Evolutionary conservation across 2,329 filamentous ascomycete genomes (phyloP), one percentile per base, ranked within the genome.

Genomic region (Aureobasidium uvarum): DNA sequence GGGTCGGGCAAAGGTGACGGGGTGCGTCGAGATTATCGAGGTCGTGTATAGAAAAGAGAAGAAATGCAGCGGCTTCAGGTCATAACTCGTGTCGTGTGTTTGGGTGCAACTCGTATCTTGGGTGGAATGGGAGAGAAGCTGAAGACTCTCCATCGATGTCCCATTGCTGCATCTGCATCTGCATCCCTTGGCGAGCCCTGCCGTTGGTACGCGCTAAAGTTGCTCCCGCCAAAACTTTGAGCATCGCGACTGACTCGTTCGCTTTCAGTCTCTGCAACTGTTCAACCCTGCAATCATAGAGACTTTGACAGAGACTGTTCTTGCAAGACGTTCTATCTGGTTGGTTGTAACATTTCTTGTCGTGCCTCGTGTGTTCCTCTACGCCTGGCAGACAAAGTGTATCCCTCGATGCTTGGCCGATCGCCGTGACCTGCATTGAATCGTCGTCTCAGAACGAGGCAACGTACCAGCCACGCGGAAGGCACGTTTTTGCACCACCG

Each of bases 11-110:
- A 14, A 45, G 33, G 54, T 39, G 54, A 33, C 8, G 54, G 25
- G 23, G 54, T n/a, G 25, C 33, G 16, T 6, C 11, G 10, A 36
- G 54, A 45, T 58, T 58, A 45, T 45, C 5, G 39, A 45, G 45
- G 25, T 25, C 45, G 33, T 14, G 3, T 1, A 23, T 14, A 23
- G 11, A 18, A 16, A 39, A 33, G 39, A 23, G 20, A 33, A 7
- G 3, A 16, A 39, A 33, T 45, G 54, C 54, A 45, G 33, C 33
- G 38, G 23, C n/a, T 46, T 48, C 43, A 60, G 43, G 43, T 60
- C 56, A 60, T 60, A 46, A 60, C 31, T 60, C 56, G 56, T 60
- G 41, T 60, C 54, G 58, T 62, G 48, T 20, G 45, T n/a, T 20
- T 11, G 33, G 16, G 33, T 28, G 28, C 28, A 3, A 28, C 5